Evolutionary conservation across 805 yeast genomes (phyloP), one percentile per base, ranked within the genome.

Genomic region (Myxozyma sirexii): DNA sequence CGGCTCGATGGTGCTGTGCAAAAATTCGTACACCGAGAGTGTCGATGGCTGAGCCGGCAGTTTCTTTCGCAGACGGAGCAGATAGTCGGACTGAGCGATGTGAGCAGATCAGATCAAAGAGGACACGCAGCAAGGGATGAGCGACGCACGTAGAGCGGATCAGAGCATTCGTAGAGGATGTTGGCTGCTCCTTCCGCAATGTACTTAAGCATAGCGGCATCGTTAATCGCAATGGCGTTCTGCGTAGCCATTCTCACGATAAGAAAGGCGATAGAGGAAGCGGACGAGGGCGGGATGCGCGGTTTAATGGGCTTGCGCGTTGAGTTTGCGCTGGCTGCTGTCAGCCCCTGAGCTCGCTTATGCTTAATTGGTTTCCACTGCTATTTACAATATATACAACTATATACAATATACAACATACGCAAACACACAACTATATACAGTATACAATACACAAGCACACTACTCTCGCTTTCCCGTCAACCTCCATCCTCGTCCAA

Each of bases 401-500:
- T n/a, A n/a, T n/a, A n/a, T n/a, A n/a, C n/a, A n/a, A n/a, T n/a
- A n/a, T n/a, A n/a, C n/a, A n/a, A n/a, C n/a, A n/a, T n/a, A n/a
- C n/a, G n/a, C n/a, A n/a, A n/a, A n/a, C n/a, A n/a, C n/a, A n/a
- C n/a, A n/a, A n/a, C n/a, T n/a, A n/a, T n/a, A n/a, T n/a, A n/a
- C n/a, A n/a, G 2, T 29, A 6, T 42, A 13, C 1, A 23, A 35
- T 44, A 24, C 33, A 8, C 37, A 35, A 37, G n/a, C 12, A 15
- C 29, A 26, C 27, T 35, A 62, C 43, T 56, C 60, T 41, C 50
- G 70, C 29, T 80, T 80, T 1, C 84, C 84, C 7, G 85, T 77
- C 48, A 82, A 71, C 67, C 78, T 76, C 86, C 86, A 82, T 1
- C 86, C 85, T 48, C 84, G 70, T 0, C 88, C 85, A 4, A 81